Evolutionary conservation across 805 yeast species (phyloP).

Genomic region (Kluyveromyces wickerhamii): DNA sequence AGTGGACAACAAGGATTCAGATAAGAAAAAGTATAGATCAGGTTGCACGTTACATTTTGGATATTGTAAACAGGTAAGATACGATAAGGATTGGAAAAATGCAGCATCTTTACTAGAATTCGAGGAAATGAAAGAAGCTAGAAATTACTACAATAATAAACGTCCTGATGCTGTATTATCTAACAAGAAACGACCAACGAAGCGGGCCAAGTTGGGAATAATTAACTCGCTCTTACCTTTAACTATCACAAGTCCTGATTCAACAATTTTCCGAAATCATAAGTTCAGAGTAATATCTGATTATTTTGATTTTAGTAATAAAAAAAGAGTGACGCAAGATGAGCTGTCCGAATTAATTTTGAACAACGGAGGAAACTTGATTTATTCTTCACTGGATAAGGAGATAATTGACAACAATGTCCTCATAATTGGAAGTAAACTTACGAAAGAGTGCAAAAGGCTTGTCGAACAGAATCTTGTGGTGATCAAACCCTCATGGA

Average conservation of each 20-base stretch:
- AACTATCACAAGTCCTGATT: background rate
- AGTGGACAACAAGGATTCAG: slow-evolving; percentile 41
- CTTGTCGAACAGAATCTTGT: slow-evolving; percentile 45
- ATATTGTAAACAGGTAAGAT: slow-evolving; percentile 57
- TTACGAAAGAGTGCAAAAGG: slow-evolving; percentile 33
- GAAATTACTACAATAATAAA: slow-evolving; percentile 9
- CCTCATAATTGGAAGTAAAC: slow-evolving; percentile 33
- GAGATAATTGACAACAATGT: background rate
- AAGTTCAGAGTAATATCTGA: slow-evolving; percentile 51
- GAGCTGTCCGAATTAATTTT: slow-evolving; percentile 35
- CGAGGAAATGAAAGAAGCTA: slow-evolving; percentile 28
- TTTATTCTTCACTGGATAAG: slow-evolving; percentile 27
- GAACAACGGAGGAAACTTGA: slow-evolving; percentile 44
- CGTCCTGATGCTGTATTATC: slow-evolving; percentile 12
- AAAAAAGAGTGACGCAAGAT: slow-evolving; percentile 24
- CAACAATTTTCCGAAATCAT: slow-evolving; percentile 36
- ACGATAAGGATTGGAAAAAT: slow-evolving; percentile 56
- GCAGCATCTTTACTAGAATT: slow-evolving; percentile 52
- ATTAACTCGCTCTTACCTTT: slow-evolving; percentile 8
- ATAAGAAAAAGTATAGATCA: slow-evolving; percentile 43
- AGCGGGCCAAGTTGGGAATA: slow-evolving; percentile 19
- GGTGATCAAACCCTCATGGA: slow-evolving; percentile 63
- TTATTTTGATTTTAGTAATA: slow-evolving; percentile 19
- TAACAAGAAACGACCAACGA: slow-evolving; percentile 12
- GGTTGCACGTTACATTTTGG: slow-evolving; percentile 72